A percentile compares a stretch with the other conserved stretches of the same genome.
These are phyloP conservation scores for Phytophthora hybrid DNA, from an alignment of 352 stramenopile species.

Conservation along the genomic window DNA sequence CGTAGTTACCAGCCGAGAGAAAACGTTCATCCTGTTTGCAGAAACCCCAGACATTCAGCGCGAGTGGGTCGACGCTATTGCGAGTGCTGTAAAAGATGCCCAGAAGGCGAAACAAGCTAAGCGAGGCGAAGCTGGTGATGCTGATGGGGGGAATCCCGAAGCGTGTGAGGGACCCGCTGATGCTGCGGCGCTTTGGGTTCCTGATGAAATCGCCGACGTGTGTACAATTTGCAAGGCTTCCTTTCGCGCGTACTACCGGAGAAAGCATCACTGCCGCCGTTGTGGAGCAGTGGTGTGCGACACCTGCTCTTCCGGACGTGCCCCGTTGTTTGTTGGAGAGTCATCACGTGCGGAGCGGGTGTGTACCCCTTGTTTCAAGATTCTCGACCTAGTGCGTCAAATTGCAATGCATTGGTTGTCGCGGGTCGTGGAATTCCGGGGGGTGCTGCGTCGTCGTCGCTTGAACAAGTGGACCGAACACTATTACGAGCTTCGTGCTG, in stretches of 20 bases:
- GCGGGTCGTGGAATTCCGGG: constrained; percentile 73
- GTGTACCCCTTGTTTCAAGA: constrained; percentile 71
- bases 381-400: constrained; percentile 74
- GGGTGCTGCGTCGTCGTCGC: constrained; percentile 72
- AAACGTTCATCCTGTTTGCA: constrained; percentile 85
- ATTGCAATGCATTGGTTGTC: constrained; percentile 76
- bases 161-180: constrained; percentile 63
- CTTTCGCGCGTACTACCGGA: constrained; percentile 83
- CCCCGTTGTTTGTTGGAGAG: constrained; percentile 79
- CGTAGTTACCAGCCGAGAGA: constrained; percentile 81
- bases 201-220: constrained; percentile 66
- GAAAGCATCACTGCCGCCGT: constrained; percentile 78
- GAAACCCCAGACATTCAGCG: constrained; percentile 50
- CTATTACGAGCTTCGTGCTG: constrained; percentile 81
- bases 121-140: constrained; percentile 35
- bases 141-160: constrained; percentile 23
- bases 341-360: constrained; percentile 71
- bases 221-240: constrained; percentile 74
- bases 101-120: constrained; percentile 38
- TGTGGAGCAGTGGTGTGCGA: constrained; percentile 84
- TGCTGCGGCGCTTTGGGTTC: constrained; percentile 79
- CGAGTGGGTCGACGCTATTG: constrained; percentile 72
- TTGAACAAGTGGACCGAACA: constrained; percentile 86
- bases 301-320: constrained; percentile 72
- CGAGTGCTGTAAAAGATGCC: constrained; percentile 59